phyloP scores from a whole-genome alignment of 805 yeast genomes.

The Suhomyces pyralidae region DNA sequence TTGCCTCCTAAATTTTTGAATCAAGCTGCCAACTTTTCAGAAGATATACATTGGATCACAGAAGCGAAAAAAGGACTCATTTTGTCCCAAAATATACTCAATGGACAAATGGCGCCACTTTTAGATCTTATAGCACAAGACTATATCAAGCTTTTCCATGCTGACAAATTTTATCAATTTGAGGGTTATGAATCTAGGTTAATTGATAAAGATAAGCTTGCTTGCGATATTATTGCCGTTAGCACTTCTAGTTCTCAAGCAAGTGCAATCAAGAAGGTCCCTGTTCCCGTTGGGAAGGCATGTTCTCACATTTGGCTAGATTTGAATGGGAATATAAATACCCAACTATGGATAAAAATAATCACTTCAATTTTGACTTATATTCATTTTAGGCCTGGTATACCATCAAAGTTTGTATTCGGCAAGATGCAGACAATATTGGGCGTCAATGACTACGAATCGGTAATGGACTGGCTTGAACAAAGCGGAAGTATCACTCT shows the following conservation, averaged over 20 bases:
- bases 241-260: slow-evolving; percentile 4
- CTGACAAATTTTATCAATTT: slow-evolving; percentile 53
- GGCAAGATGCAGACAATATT: slow-evolving; percentile 28
- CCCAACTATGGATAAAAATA: slow-evolving; percentile 56
- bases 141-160: slow-evolving; percentile 17
- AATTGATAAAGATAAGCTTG: slow-evolving; percentile 64
- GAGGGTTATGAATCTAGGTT: slow-evolving; percentile 73
- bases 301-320: slow-evolving; percentile 75
- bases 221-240: slow-evolving; percentile 56
- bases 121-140: slow-evolving; percentile 48
- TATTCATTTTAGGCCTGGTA: slow-evolving; percentile 37
- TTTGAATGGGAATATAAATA: slow-evolving; percentile 57
- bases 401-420: slow-evolving; percentile 20
- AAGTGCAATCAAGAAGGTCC: slow-evolving; percentile 15
- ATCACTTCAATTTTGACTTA: slow-evolving; percentile 43
- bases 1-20: slow-evolving; percentile 38
- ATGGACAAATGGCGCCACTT: slow-evolving; percentile 61
- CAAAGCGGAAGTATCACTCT: slow-evolving; percentile 33
- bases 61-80: slow-evolving; percentile 52
- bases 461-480: slow-evolving; percentile 39
- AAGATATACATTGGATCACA: slow-evolving; percentile 38
- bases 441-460: slow-evolving; percentile 24
- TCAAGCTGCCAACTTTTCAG: slow-evolving; percentile 46
- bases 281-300: slow-evolving; percentile 59
- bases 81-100: slow-evolving; percentile 53